A percentile compares a stretch with the other conserved stretches of the same genome.
These are phyloP conservation scores for Gossypium thurberi DNA, from an alignment of 345 rosid genomes.

Conservation along the genomic window DNA sequence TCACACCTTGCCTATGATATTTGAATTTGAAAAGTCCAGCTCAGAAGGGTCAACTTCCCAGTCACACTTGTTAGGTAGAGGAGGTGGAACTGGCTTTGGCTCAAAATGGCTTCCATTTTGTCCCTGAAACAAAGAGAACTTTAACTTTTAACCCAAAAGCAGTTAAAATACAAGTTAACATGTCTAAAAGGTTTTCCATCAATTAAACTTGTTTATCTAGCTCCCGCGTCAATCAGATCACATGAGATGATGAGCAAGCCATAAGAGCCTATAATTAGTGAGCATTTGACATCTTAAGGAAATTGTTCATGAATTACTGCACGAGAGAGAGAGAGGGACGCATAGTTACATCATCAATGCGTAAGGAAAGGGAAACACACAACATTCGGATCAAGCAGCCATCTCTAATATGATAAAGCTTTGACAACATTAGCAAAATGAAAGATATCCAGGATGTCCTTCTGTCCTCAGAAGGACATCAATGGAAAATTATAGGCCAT, in stretches of 20 bases:
- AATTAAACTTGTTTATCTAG: not conserved
- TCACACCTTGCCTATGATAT: slow-evolving; percentile 81
- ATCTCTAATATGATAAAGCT: too few relatives aligned
- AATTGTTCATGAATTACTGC: too few relatives aligned
- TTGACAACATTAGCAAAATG: not conserved
- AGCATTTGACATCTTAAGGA: too few relatives aligned
- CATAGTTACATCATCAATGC: not conserved
- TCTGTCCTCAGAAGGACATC: too few relatives aligned
- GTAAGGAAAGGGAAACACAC: not conserved
- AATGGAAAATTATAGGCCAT: too few relatives aligned
- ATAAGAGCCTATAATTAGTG: too few relatives aligned
- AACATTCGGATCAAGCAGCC: not conserved
- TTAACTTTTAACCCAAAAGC: too few relatives aligned
- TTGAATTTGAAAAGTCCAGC: slow-evolving; percentile 77
- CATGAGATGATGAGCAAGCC: not conserved
- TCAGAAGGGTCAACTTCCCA: slow-evolving; percentile 98
- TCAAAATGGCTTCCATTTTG: slow-evolving; percentile 99
- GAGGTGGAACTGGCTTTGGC: slow-evolving; percentile 92
- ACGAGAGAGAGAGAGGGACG: too few relatives aligned
- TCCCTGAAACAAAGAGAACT: slow-evolving; percentile 48
- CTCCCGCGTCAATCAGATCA: not conserved
- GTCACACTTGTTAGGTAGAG: slow-evolving; percentile 93
- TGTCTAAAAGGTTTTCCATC: not conserved
- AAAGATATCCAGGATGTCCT: too few relatives aligned
- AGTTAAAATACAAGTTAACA: not conserved